Evolutionary conservation across 177 flowering plant genomes (phyloP).

Genomic region (Vitis hybrid): DNA sequence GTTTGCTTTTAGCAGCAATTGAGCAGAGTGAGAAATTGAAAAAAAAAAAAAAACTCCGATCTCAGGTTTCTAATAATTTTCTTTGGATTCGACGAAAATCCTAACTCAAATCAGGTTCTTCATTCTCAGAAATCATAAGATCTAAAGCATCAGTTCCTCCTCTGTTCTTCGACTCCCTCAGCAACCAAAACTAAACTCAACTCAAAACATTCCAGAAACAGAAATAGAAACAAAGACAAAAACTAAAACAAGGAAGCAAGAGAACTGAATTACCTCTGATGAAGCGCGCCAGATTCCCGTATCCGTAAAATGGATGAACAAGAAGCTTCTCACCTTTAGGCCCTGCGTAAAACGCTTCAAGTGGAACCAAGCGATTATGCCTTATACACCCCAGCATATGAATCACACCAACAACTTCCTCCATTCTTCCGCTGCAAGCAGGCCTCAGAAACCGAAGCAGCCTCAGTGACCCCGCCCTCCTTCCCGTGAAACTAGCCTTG

Average conservation of each 20-base stretch:
- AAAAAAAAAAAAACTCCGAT: background rate
- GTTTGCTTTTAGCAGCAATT: too few species aligned
- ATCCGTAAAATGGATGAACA: conserved; percentile 74
- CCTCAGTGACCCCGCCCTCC: conserved; percentile 24
- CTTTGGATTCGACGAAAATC: too few species aligned
- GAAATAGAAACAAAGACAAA: background rate
- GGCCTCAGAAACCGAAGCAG: conserved; percentile 88
- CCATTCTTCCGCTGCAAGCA: conserved; percentile 42
- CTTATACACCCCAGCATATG: conserved; percentile 61
- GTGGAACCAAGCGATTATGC: conserved; percentile 87
- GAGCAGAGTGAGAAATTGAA: background rate
- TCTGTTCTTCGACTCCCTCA: too few species aligned
- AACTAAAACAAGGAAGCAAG: background rate
- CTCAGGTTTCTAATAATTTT: too few species aligned
- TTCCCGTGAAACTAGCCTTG: conserved; percentile 55
- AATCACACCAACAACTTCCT: conserved; percentile 44
- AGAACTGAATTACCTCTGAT: conserved; percentile 52
- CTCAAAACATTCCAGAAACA: too few species aligned
- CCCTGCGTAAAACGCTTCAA: conserved; percentile 81
- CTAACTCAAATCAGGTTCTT: too few species aligned
- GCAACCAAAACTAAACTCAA: background rate
- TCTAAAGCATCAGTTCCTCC: background rate
- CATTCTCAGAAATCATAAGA: background rate
- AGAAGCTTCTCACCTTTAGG: conserved; percentile 90
- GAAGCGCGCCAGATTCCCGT: conserved; percentile 74